Percentiles rank a stretch among this genome's conserved stretches.
Evolutionary conservation across 2,329 filamentous ascomycete genomes (phyloP).

Genomic region (Monilinia vaccinii-corymbosi): DNA sequence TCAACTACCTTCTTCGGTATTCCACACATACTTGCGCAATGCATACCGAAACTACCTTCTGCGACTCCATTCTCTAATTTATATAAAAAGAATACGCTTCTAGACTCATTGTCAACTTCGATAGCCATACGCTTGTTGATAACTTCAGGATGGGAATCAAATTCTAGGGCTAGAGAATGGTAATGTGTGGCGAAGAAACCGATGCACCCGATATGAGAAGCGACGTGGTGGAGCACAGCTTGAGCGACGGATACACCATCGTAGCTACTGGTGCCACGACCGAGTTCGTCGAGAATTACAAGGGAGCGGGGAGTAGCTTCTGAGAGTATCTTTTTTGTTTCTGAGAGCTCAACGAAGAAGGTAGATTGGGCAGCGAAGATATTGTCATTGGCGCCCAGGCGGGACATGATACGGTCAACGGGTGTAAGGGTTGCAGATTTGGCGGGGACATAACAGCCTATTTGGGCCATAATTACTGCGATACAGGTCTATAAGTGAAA

Average conservation of each 20-base stretch:
- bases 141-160: slow-evolving; percentile 82
- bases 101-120: slow-evolving; percentile 73
- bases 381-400: slow-evolving; percentile 94
- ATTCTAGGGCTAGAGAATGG: slow-evolving; percentile 86
- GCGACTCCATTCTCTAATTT: slow-evolving; percentile 88
- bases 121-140: slow-evolving; percentile 86
- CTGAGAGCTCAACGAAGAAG: slow-evolving; percentile 94
- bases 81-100: slow-evolving; percentile 93
- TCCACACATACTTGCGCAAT: slow-evolving; percentile 96
- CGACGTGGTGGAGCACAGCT: slow-evolving; percentile 92
- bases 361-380: slow-evolving; percentile 97
- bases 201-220: slow-evolving; percentile 83
- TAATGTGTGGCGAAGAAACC: slow-evolving; percentile 99
- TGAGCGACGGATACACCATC: slow-evolving; percentile 96
- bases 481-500: slow-evolving; percentile 61
- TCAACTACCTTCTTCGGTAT: slow-evolving; percentile 78
- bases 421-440: slow-evolving; percentile 76
- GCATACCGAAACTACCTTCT: slow-evolving; percentile 97
- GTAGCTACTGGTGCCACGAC: slow-evolving; percentile 88
- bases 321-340: slow-evolving; percentile 95
- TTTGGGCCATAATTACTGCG: slow-evolving; percentile 94
- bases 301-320: slow-evolving; percentile 91
- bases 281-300: slow-evolving; percentile 93
- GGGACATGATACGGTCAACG: slow-evolving; percentile 96
- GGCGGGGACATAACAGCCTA: slow-evolving; percentile 87